Percentiles rank a stretch among this genome's conserved stretches.
Evolutionary conservation across 495 filamentous ascomycete species (phyloP).

Genomic region (Echria macrotheca): DNA sequence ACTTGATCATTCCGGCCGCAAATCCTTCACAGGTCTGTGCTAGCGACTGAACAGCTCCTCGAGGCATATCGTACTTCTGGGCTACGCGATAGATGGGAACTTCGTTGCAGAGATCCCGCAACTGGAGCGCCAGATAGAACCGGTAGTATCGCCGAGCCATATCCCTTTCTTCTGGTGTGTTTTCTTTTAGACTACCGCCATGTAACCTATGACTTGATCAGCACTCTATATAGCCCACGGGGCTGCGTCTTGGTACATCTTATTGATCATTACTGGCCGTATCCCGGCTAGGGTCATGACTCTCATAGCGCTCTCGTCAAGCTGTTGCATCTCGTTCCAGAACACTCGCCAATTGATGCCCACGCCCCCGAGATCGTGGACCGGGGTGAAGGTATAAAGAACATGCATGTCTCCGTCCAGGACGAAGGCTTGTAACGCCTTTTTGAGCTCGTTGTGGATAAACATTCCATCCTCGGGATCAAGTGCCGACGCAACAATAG

Average conservation of each 20-base stretch:
- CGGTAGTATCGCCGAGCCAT: constrained; percentile 63
- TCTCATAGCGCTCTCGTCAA: constrained; percentile 67
- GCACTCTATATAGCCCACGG: background rate
- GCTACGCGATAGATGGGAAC: constrained; percentile 65
- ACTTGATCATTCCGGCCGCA: constrained; percentile 69
- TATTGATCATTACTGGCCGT: constrained; percentile 63
- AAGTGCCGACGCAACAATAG: constrained; percentile 67
- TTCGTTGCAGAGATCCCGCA: constrained; percentile 78
- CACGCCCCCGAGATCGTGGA: constrained; percentile 45
- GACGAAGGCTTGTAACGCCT: constrained; percentile 68
- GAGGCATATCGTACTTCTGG: constrained; percentile 60
- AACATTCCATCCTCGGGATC: constrained; percentile 75
- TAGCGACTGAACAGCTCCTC: constrained; percentile 67
- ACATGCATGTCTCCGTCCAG: constrained; percentile 84
- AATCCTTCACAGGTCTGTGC: constrained; percentile 75
- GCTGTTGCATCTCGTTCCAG: constrained; percentile 59
- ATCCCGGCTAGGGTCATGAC: constrained; percentile 66
- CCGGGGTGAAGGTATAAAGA: constrained; percentile 74
- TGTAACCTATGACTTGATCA: constrained; percentile 55
- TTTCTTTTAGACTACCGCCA: constrained; percentile 62
- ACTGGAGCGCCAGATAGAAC: constrained; percentile 74
- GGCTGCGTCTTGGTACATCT: constrained; percentile 47
- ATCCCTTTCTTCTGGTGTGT: constrained; percentile 53
- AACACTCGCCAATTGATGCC: constrained; percentile 70
- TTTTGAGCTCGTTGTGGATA: constrained; percentile 61